Conservation (phyloP, 176 grass and related monocot genomes). For the Eleusine coracana region DNA sequence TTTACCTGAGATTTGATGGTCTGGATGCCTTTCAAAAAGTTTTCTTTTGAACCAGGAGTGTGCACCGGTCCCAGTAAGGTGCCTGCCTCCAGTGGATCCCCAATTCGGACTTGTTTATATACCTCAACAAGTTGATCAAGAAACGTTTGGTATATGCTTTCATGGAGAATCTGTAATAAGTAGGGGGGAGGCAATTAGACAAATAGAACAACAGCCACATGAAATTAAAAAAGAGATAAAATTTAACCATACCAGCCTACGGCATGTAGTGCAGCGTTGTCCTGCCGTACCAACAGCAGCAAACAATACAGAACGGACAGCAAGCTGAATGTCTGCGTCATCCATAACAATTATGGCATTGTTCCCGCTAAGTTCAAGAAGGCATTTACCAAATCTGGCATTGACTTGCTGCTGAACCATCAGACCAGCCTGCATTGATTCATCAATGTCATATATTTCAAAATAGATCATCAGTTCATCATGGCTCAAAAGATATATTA, state of each 20-base stretch:
- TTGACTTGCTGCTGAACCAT: constrained; percentile 79
- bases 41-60: constrained; percentile 80
- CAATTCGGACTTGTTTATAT: constrained; percentile 97
- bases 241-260: constrained; percentile 75
- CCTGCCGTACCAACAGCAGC: constrained; percentile 99
- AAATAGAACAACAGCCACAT: constrained; percentile 19
- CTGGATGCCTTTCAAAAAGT: constrained; percentile 84
- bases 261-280: constrained; percentile 95
- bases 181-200: constrained; percentile 28
- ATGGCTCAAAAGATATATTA: not conserved
- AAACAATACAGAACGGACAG: constrained; percentile 93
- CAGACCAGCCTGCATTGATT: constrained; percentile 76
- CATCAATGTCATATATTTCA: constrained; percentile 18
- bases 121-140: constrained; percentile 92
- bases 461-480: constrained; percentile 16
- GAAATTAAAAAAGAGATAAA: not conserved
- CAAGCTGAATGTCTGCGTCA: constrained; percentile 94
- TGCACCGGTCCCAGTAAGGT: constrained; percentile 90
- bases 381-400: constrained; percentile 90
- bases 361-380: constrained; percentile 99
- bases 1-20: constrained; percentile 84
- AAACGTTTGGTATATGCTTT: constrained; percentile 84
- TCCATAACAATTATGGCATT: constrained; percentile 99
- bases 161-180: constrained; percentile 79
- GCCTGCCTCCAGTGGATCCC: constrained; percentile 91